Conservation (phyloP, 148 eudicot species). For the Limonium bicolor region DNA sequence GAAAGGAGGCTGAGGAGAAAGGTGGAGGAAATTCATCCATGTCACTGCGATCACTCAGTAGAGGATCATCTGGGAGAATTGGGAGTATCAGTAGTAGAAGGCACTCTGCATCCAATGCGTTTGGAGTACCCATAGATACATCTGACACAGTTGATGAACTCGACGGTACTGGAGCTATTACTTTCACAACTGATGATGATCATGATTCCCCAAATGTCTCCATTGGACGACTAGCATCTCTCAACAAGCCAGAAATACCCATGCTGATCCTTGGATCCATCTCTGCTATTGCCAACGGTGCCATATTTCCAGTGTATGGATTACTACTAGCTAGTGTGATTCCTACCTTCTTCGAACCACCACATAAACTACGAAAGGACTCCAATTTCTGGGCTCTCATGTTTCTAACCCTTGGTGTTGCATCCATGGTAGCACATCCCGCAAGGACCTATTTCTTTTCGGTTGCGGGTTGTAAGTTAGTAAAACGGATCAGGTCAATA, state of each 20-base stretch:
- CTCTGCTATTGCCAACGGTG: slow-evolving; percentile 23
- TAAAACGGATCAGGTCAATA: slow-evolving; percentile 18
- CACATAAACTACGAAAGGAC: slow-evolving; percentile 12
- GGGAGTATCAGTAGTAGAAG: background rate
- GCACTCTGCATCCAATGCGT: slow-evolving; percentile 1
- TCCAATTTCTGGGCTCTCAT: slow-evolving; percentile 17
- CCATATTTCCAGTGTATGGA: slow-evolving; percentile 22
- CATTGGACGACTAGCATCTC: slow-evolving; percentile 31
- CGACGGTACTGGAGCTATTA: background rate
- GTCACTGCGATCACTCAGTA: slow-evolving; percentile 1
- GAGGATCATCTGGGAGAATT: background rate
- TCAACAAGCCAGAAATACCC: slow-evolving; percentile 49
- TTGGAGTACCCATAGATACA: slow-evolving; percentile 2
- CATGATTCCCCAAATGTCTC: slow-evolving; percentile 26
- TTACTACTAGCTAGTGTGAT: slow-evolving; percentile 17
- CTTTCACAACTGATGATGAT: slow-evolving; percentile 8
- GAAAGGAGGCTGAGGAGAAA: background rate
- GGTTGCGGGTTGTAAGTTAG: slow-evolving; percentile 40
- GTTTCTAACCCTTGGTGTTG: slow-evolving; percentile 21
- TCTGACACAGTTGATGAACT: background rate
- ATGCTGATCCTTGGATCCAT: slow-evolving; percentile 27
- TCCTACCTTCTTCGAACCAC: slow-evolving; percentile 15
- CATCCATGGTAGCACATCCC: slow-evolving; percentile 17
- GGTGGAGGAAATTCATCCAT: slow-evolving; percentile 4
- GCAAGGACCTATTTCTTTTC: slow-evolving; percentile 24